Evolutionary conservation across 139 green algal species (phyloP), one percentile per base, ranked within the genome.

Genomic region (Coccomyxa sp.): DNA sequence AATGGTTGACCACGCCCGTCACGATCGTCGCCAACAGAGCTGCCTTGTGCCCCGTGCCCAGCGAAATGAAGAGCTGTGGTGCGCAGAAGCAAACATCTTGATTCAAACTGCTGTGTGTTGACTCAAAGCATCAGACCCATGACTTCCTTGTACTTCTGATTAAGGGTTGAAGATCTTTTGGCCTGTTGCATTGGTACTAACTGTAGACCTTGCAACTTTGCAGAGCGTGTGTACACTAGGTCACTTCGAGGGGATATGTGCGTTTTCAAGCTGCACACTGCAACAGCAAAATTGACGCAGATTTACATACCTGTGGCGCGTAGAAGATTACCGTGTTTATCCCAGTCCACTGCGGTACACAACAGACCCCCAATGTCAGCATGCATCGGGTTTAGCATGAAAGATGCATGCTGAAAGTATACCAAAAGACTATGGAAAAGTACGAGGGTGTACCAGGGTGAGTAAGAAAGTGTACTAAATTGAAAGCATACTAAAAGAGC

Each of bases 41-140:
- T 28, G 59, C 80, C 17, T 59, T 59, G 67, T 83, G 63, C 25
- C 84, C 86, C 0, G 67, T 58, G 27, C 91, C 91, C 57, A 93
- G 81, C 32, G 85, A 85, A 13, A 84, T 77, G 82, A 94, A 92
- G n/a, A 94, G 79, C 79, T 86, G 83, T 10, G 83, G 83, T 14
- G 83, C n/a, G 38, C 21, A 9, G 1, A 71, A 21, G 75, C 18
- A 57, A 45, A 25, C 63, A 71, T 21, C 63, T 25, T 28, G 63
- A 25, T 11, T 21, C 63, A 71, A 71, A 21, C 21, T n/a, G n/a
- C n/a, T n/a, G n/a, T n/a, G n/a, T n/a, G n/a, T n/a, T n/a, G n/a
- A n/a, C n/a, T n/a, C n/a, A n/a, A n/a, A 25, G 1, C 63, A 71
- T 28, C 21, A 1, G 18, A 25, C 21, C 18, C 21, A 11, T 71